Conservation (phyloP, 164 flowering plant genomes). For the Buxus sempervirens region DNA sequence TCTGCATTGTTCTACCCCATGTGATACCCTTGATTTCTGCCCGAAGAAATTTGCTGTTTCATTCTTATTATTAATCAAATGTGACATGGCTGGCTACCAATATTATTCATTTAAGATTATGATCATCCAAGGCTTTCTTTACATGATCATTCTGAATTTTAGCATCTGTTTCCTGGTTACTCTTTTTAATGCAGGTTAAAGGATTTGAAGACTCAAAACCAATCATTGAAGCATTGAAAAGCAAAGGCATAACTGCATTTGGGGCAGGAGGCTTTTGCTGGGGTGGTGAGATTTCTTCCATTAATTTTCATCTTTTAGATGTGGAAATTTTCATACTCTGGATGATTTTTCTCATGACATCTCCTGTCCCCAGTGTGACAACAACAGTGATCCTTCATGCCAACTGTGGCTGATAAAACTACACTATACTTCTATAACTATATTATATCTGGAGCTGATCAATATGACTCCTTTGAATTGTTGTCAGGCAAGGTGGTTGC, state of each 20-base stretch:
- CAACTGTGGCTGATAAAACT: too few species aligned
- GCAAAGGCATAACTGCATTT: constrained; percentile 29
- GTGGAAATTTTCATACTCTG: too few species aligned
- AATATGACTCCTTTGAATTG: constrained; percentile 1
- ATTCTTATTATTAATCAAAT: too few species aligned
- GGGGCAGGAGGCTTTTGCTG: constrained; percentile 53
- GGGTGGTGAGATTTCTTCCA: constrained; percentile 35
- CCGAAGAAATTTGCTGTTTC: neutral
- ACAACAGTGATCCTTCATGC: too few species aligned
- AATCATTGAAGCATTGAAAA: constrained; percentile 29
- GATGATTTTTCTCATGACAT: too few species aligned
- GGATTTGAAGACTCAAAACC: constrained; percentile 44
- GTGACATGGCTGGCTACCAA: too few species aligned
- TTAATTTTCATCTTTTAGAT: too few species aligned
- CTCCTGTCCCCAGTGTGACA: too few species aligned
- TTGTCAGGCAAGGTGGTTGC: constrained; percentile 36
- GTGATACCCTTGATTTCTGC: neutral
- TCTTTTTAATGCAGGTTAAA: constrained; percentile 28
- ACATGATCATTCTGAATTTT: neutral
- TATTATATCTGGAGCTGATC: neutral
- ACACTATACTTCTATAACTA: too few species aligned
- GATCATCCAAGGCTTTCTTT: neutral
- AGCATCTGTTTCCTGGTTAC: neutral
- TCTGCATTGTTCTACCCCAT: too few species aligned
- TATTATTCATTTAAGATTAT: too few species aligned